Base-by-base conservation (phyloP, 257 asterid genomes). In the Knoxia roxburghii region DNA sequence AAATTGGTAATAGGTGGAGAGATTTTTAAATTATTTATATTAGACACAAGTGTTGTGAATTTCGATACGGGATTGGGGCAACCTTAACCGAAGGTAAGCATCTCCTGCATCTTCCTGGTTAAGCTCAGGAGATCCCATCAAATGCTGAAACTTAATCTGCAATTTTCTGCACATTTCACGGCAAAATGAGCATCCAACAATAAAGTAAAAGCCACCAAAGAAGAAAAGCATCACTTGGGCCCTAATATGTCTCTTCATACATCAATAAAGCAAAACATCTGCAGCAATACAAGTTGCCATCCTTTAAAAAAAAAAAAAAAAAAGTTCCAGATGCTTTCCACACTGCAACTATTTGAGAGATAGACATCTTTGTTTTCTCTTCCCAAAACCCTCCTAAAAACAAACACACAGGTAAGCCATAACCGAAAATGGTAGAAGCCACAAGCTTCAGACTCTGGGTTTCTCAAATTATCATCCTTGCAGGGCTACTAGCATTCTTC, bases 191-290 rank as follows among this genome's bases (percentile, higher is more conserved):
- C 60, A 50, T 65, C 61, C n/a, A 20, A 24, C 8, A 20, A n/a
- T n/a, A 65, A 65, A 21, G 61, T 65, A 35, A 41, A 48, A 52
- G 51, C 21, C n/a, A 29, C 27, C 14, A 17, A 7, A 43, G 49
- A 72, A 65, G 61, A 65, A 65, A 72, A 26, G 76, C 61, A 65
- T 72, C 17, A n/a, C 46, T 55, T 27, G 20, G 69, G 20, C 37
- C 75, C 37, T 45, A 37, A 4, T 54, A 14, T 61, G 61, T 32
- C 56, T 41, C 29, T 26, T 0, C 32, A 30, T 32, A 4, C 50
- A 12, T 62, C 17, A 23, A 4, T 2, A 33, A 70, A 29, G 45
- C 15, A 55, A 1, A 52, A 26, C 29, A 52, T 18, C 35, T 10
- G n/a, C n/a, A 26, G n/a, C n/a, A n/a, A n/a, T n/a, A 12, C 9